Percentiles rank a stretch among this genome's conserved stretches.
Evolutionary conservation across 2,329 filamentous ascomycete species (phyloP).

Genomic region (Xylariaceae sp.): DNA sequence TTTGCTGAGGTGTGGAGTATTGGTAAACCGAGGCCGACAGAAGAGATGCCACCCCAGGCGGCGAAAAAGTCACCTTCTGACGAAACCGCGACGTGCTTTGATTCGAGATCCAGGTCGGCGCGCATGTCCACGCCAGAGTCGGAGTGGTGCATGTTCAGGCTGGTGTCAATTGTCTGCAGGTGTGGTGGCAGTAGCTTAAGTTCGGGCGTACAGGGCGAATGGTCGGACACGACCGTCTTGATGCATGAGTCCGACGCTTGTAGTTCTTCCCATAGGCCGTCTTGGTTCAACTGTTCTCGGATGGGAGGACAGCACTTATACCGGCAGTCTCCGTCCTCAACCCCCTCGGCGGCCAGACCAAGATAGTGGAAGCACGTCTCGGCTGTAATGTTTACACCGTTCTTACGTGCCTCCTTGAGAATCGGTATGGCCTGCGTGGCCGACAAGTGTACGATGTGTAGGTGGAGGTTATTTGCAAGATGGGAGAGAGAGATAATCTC

Average conservation of each 20-base stretch:
- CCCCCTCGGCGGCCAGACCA: conserved; percentile 79
- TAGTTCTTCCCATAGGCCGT: conserved; percentile 86
- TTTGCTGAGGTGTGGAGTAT: conserved; percentile 84
- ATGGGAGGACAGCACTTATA: conserved; percentile 98
- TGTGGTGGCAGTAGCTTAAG: conserved; percentile 83
- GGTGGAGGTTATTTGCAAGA: conserved; percentile 77
- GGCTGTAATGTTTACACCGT: conserved; percentile 84
- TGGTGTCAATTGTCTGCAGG: conserved; percentile 54
- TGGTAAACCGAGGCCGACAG: conserved; percentile 87
- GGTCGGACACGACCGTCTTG: conserved; percentile 89
- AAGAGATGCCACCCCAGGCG: conserved; percentile 95
- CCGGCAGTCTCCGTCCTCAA: conserved; percentile 83
- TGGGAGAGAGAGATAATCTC: conserved; percentile 84
- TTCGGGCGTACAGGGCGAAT: conserved; percentile 94
- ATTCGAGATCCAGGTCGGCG: conserved; percentile 39
- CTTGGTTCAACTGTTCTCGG: conserved; percentile 79
- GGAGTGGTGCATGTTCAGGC: conserved; percentile 50
- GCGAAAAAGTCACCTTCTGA: conserved; percentile 85
- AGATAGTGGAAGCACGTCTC: conserved; percentile 98
- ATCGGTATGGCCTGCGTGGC: conserved; percentile 88
- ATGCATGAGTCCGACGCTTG: conserved; percentile 76
- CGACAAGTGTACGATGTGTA: conserved; percentile 94
- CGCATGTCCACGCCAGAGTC: conserved; percentile 62
- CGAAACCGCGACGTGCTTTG: conserved; percentile 47
- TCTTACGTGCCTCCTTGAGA: conserved; percentile 72